Conservation (phyloP, 2,329 filamentous ascomycete species). For the Elsinoe fawcettii region DNA sequence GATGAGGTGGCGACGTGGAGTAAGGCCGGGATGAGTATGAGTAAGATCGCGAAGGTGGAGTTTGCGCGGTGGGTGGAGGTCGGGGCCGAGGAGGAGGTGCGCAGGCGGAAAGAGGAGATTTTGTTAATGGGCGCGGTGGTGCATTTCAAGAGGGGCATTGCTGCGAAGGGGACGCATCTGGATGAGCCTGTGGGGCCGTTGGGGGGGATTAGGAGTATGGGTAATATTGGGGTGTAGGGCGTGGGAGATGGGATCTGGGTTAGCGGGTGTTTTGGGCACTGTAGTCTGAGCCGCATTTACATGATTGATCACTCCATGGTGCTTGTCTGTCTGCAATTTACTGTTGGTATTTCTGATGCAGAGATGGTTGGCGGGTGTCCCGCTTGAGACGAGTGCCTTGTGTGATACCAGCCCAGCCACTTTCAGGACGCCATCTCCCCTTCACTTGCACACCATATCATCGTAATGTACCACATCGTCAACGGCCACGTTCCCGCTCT, state of each 20-base stretch:
- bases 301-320: no score
- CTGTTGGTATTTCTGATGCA: no score
- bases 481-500: no score
- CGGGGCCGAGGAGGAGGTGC: not conserved
- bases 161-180: not conserved
- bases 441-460: no score
- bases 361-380: no score
- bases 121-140: not conserved
- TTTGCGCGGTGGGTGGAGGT: conserved; percentile 5
- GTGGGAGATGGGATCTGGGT: not conserved
- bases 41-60: not conserved
- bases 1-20: conserved; percentile 4
- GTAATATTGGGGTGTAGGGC: not conserved
- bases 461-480: no score
- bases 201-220: not conserved
- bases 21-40: not conserved
- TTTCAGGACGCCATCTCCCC: no score
- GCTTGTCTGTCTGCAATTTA: no score
- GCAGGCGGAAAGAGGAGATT: not conserved
- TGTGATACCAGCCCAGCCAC: no score
- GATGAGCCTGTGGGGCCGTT: not conserved
- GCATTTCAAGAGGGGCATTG: not conserved
- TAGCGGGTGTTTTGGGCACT: not conserved
- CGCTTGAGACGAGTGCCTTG: no score
- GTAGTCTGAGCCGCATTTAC: no score